Base-by-base conservation (phyloP, 208 protist genomes). In the Blechomonas ayalai region DNA sequence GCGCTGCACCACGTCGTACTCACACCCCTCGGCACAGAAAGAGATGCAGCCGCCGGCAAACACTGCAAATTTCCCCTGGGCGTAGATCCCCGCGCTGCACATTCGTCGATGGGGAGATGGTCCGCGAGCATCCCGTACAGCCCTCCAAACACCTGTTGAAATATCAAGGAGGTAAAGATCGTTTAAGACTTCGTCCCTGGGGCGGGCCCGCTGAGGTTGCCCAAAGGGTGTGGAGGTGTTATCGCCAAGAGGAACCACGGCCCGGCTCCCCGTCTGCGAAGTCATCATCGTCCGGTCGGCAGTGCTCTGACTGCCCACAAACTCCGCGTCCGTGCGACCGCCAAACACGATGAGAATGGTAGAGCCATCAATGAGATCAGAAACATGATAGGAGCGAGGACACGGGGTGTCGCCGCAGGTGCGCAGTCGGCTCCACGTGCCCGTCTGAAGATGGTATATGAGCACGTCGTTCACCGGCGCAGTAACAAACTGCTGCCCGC, bases 271-370 rank as follows among this genome's bases (percentile, higher is more conserved):
- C 37, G 37, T 42, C 15, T 10, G 9, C 9, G 37, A 16, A 8
- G 37, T 10, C 13, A 42, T 42, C 9, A 22, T 8, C 13, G 8
- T 12, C 13, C 9, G 19, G 13, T 16, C 10, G 9, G 19, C 9
- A 10, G 7, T 16, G 37, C 9, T 22, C 9, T 42, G 13, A n/a
- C 8, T 10, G 15, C 10, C 10, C 12, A 13, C 31, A 35, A 13
- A 13, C 31, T n/a, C 24, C 22, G 39, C 48, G 19, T 51, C 53
- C 15, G 54, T 68, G 28, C 64, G 64, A 4, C 72, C 72, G n/a
- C 72, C 72, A 46, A 80, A 80, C n/a, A 80, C 58, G 18, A 73
- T 31, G 38, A 80, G 24, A 45, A 75, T 50, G 25, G 61, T 40
- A n/a, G 72, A 72, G 39, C 58, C 54, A 0, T 58, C 51, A 20